A percentile compares a stretch with the other conserved stretches of the same genome.
Evolutionary conservation across 345 rosid genomes (phyloP).

Genomic region (Garcia nutans): DNA sequence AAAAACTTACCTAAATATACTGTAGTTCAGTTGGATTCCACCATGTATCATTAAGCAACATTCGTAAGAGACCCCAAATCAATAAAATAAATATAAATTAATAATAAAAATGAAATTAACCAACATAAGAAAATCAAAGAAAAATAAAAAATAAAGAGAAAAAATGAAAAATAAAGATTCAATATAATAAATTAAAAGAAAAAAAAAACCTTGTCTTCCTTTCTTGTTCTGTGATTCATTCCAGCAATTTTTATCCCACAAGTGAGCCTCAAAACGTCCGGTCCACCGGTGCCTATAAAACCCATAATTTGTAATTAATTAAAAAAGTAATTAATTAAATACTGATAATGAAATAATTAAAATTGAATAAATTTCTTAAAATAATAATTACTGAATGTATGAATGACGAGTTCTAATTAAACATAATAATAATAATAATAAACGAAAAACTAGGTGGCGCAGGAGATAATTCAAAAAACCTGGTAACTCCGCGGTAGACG

Average conservation of each 20-base stretch:
- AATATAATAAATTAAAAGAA: too few relatives aligned
- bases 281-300: slow-evolving; percentile 58
- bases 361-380: too few relatives aligned
- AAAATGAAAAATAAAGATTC: too few relatives aligned
- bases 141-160: neutral
- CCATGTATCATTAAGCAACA: neutral
- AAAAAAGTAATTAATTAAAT: too few relatives aligned
- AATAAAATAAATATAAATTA: neutral
- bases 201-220: slow-evolving; percentile 54
- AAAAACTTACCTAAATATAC: slow-evolving; percentile 53
- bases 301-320: too few relatives aligned
- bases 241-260: slow-evolving; percentile 71
- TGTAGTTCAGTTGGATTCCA: slow-evolving; percentile 32
- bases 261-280: slow-evolving; percentile 59
- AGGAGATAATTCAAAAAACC: slow-evolving; percentile 26
- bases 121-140: neutral
- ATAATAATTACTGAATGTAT: too few relatives aligned
- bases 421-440: too few relatives aligned
- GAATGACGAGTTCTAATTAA: too few relatives aligned
- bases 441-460: too few relatives aligned
- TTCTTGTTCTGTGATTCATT: slow-evolving; percentile 60
- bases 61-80: neutral
- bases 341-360: neutral
- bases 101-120: neutral
- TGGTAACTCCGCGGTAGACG: slow-evolving; percentile 59